Evolutionary conservation across 1,284 basidiomycete species (phyloP), one percentile per base, ranked within the genome.

Genomic region (Heliocybe sulcata): DNA sequence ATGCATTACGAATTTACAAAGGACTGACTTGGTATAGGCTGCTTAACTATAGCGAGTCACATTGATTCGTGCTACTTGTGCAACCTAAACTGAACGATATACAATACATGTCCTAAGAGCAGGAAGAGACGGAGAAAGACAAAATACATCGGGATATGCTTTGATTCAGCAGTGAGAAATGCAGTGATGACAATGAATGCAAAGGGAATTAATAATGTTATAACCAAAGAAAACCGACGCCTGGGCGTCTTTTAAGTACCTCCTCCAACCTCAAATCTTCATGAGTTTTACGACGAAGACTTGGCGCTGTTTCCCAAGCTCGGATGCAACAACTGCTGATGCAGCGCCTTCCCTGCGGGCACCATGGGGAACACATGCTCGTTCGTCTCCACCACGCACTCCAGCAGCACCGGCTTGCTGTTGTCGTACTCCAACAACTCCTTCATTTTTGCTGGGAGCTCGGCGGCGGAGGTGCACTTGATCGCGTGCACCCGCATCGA

Each of bases 281-380:
- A 49, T 8, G 47, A 29, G 11, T 25, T 22, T n/a, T n/a, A n/a
- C n/a, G n/a, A n/a, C n/a, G n/a, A n/a, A n/a, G n/a, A n/a, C n/a
- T n/a, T n/a, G n/a, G n/a, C 11, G 47, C 8, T 22, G 20, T 16
- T n/a, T 11, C 47, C 47, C 23, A 14, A 53, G 52, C 16, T 42
- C 10, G 83, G 83, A 64, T 90, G 87, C 54, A 90, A 65, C 63
- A 92, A 72, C 69, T 90, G 90, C 73, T 98, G 92, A 67, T 97
- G 90, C 52, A 97, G 77, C 52, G 93, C 92, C 70, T 93, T 94
- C 51, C 92, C 94, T 35, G 93, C 93, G 6, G 90, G 82, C 25
- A 90, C 90, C 90, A 93, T 94, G 12, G 91, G 95, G 82, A 93
- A 98, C 56, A 97, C 94, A 69, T 98, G 94, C 74, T 98, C 95